Evolutionary conservation across 164 flowering plant species (phyloP), one percentile per base, ranked within the genome.

Genomic region (Paratinospora sagittata): DNA sequence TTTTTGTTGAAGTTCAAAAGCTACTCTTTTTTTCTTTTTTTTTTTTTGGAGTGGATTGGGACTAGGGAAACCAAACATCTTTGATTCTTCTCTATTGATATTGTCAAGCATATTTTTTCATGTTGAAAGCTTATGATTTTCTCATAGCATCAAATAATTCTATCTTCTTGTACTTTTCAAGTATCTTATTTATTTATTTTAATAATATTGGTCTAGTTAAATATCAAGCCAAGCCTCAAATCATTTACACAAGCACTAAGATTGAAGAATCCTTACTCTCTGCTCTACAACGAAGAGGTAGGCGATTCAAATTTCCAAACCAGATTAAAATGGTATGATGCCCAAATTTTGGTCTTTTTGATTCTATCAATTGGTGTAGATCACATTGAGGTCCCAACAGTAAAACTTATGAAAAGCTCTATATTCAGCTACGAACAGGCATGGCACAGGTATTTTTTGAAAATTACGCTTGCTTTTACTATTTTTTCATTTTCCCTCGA

Each of bases 401-500:
- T 96, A 76, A 93, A 93, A 85, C 87, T 90, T 52, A 81, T 96
- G 63, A 96, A 89, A 80, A 96, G 98, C 82, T 90, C 98, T 75
- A 74, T 90, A 73, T 96, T 96, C 85, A 90, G 96, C 82, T 91
- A 92, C 76, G 99, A 96, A 80, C 99, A 96, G 84, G 99, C 99
- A 66, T 96, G 98, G 99, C 99, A 93, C 82, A 92, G 99, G 99
- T 95, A 75, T 30, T 16, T 24, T 3, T 3, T 8, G 6, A 65
- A 12, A 34, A 11, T 21, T 66, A n/a, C 16, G 34, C 34, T 30
- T 30, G 4, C 34, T 30, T 2, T 30, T 30, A 30, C 34, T 30
- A 30, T 30, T 30, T 30, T n/a, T 61, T 45, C 69, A 11, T 27
- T 69, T 34, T 55, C 21, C 19, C 21, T 57, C 11, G 26, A 67